Conservation (phyloP, 257 asterid genomes). For the Solanum rostratum region DNA sequence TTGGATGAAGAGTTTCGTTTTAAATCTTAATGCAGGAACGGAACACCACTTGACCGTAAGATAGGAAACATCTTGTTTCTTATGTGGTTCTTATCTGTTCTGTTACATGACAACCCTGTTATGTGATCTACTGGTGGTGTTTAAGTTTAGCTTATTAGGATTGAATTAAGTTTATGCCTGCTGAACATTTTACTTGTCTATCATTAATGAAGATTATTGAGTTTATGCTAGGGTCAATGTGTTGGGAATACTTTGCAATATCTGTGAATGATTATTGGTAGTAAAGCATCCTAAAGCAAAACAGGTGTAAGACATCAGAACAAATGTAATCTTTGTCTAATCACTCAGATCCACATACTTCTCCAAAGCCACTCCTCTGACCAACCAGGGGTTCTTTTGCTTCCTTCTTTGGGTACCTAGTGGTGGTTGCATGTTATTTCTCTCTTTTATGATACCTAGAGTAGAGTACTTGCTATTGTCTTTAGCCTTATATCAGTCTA, state of each 20-base stretch:
- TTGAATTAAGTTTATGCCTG: background rate
- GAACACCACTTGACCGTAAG: background rate
- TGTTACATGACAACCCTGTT: background rate
- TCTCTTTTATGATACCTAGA: background rate
- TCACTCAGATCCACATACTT: background rate
- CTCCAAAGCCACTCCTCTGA: background rate
- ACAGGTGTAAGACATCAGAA: background rate
- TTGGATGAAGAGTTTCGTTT: background rate
- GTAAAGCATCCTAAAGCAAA: background rate
- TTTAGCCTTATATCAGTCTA: background rate
- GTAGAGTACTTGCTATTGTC: background rate
- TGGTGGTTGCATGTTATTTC: background rate
- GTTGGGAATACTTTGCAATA: background rate
- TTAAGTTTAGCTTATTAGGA: background rate
- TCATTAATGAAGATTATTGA: background rate
- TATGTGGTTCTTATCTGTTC: background rate
- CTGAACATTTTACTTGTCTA: background rate
- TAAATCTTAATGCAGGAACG: background rate
- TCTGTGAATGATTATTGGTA: background rate
- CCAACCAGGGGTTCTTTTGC: background rate
- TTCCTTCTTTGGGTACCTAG: background rate
- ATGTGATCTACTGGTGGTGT: background rate
- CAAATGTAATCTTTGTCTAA: background rate
- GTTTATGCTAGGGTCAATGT: background rate
- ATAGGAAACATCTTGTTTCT: background rate